Conservation (phyloP, 306 rosid genomes). For the Acmispon strigosus region DNA sequence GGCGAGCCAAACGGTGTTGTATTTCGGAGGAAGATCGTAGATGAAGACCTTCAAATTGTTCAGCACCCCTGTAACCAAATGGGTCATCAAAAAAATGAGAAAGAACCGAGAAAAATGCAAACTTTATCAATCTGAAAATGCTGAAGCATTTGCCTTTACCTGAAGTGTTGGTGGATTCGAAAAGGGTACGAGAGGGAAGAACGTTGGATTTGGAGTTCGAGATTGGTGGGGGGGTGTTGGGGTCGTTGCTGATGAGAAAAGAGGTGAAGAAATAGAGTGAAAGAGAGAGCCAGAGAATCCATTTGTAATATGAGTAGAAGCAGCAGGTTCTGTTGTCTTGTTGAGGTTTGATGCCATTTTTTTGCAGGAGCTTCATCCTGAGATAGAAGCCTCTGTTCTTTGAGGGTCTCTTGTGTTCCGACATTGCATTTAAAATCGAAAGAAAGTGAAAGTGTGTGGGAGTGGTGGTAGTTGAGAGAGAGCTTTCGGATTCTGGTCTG, state of each 20-base stretch:
- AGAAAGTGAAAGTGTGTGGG: background rate
- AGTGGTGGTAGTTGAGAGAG: conserved; percentile 35
- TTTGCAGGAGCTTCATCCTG: conserved; percentile 60
- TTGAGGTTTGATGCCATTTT: conserved; percentile 30
- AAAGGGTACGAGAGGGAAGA: conserved; percentile 37
- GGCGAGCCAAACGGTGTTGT: conserved; percentile 58
- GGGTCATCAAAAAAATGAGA: background rate
- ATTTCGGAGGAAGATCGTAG: conserved; percentile 66
- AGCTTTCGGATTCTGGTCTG: conserved; percentile 62
- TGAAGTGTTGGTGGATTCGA: conserved; percentile 24
- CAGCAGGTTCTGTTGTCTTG: conserved; percentile 50
- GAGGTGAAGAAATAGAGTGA: conserved; percentile 68
- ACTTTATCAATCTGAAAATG: background rate
- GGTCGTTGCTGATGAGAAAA: conserved; percentile 39
- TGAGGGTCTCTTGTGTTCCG: conserved; percentile 34
- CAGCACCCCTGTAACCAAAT: conserved; percentile 21
- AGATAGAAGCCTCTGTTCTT: conserved; percentile 50
- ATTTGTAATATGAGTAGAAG: conserved; percentile 59
- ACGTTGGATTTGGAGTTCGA: conserved; percentile 21
- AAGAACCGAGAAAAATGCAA: too few relatives aligned
- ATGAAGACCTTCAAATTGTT: conserved; percentile 51
- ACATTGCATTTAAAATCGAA: conserved; percentile 39
- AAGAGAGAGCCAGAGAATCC: conserved; percentile 61
- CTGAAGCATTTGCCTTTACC: background rate
- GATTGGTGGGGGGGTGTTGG: conserved; percentile 11